A percentile compares a stretch with the other conserved stretches of the same genome.
These are phyloP conservation scores for Acidiella bohemica DNA, from an alignment of 495 filamentous ascomycete genomes.

Conservation along the genomic window DNA sequence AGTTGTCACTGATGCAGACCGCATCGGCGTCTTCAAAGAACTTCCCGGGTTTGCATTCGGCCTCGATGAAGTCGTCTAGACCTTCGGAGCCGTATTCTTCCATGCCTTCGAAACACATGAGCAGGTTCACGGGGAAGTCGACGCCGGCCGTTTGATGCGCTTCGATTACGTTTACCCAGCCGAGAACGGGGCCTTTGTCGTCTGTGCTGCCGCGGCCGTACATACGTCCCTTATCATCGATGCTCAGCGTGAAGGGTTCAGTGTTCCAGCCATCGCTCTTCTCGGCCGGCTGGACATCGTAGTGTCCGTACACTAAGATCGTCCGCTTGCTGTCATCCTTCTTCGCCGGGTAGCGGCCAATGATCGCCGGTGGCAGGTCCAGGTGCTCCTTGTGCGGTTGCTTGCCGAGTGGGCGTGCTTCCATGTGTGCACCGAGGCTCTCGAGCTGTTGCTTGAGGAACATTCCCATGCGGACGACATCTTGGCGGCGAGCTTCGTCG, in stretches of 20 bases:
- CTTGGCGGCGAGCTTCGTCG: slow-evolving; percentile 69
- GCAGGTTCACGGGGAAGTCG: slow-evolving; percentile 90
- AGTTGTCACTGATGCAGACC: slow-evolving; percentile 98
- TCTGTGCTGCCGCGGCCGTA: slow-evolving; percentile 91
- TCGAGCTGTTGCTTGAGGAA: slow-evolving; percentile 75
- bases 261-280: slow-evolving; percentile 94
- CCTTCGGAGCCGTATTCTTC: slow-evolving; percentile 98
- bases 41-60: slow-evolving; percentile 56
- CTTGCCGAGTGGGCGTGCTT: slow-evolving; percentile 71
- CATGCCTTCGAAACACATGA: slow-evolving; percentile 99
- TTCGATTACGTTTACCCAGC: slow-evolving; percentile 96
- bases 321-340: slow-evolving; percentile 82
- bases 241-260: slow-evolving; percentile 80
- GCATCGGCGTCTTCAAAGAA: slow-evolving; percentile 93
- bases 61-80: slow-evolving; percentile 83
- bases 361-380: slow-evolving; percentile 80
- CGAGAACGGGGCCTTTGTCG: slow-evolving; percentile 95
- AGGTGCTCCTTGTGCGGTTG: slow-evolving; percentile 83
- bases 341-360: slow-evolving; percentile 65
- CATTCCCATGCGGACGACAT: slow-evolving; percentile 89
- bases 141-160: slow-evolving; percentile 89
- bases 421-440: slow-evolving; percentile 69
- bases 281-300: slow-evolving; percentile 93
- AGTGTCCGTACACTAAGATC: slow-evolving; percentile 94
- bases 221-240: slow-evolving; percentile 86